These are phyloP conservation scores for Penicillium cosmopolitanum DNA, from an alignment of 495 filamentous ascomycete genomes.

Conservation along the genomic window DNA sequence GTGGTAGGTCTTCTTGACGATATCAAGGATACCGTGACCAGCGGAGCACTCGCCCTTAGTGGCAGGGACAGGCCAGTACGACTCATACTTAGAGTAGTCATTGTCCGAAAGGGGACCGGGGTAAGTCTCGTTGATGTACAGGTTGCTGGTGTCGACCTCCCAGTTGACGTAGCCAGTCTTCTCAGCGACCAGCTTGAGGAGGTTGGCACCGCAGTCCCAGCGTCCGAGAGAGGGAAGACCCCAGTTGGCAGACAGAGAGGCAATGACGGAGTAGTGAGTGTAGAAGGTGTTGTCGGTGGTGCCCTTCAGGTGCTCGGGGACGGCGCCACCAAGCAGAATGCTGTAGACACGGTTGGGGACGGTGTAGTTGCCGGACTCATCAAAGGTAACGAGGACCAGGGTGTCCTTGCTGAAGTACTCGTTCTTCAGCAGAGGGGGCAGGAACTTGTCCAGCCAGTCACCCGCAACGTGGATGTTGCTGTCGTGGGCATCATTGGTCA, in stretches of 20 bases:
- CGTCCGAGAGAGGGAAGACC: slow-evolving; percentile 67
- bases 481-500: slow-evolving; percentile 76
- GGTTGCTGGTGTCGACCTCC: slow-evolving; percentile 44
- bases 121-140: slow-evolving; percentile 51
- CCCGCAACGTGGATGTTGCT: slow-evolving; percentile 63
- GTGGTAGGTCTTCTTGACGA: slow-evolving; percentile 46
- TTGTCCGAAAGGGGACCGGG: slow-evolving; percentile 49
- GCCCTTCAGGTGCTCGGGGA: slow-evolving; percentile 59
- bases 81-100: slow-evolving; percentile 36
- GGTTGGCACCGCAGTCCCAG: slow-evolving; percentile 73
- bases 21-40: slow-evolving; percentile 48
- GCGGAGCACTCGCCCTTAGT: slow-evolving; percentile 46
- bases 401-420: slow-evolving; percentile 70
- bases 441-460: slow-evolving; percentile 59
- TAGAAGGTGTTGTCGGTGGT: slow-evolving; percentile 70
- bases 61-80: slow-evolving; percentile 47
- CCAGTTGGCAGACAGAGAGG: slow-evolving; percentile 70
- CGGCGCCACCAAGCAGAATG: slow-evolving; percentile 67
- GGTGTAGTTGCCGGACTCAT: slow-evolving; percentile 64
- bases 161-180: slow-evolving; percentile 60
- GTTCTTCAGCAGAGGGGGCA: slow-evolving; percentile 65
- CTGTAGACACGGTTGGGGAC: slow-evolving; percentile 59
- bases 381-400: slow-evolving; percentile 69
- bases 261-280: slow-evolving; percentile 71
- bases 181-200: slow-evolving; percentile 63